phyloP scores from a whole-genome alignment of 2,329 filamentous ascomycete species.

The Aspergillus fructus region DNA sequence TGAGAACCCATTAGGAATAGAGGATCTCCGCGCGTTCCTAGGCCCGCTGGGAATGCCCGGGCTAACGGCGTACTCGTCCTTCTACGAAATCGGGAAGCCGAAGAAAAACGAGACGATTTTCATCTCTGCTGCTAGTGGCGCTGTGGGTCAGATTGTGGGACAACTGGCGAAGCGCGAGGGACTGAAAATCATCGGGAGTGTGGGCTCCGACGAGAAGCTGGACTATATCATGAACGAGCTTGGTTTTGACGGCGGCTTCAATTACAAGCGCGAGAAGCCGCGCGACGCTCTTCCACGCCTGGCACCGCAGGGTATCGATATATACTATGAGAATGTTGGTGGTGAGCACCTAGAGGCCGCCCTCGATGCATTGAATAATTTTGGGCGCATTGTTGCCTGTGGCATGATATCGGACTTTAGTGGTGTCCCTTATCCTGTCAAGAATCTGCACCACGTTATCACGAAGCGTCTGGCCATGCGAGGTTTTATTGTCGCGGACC shows the following conservation, averaged over 20 bases:
- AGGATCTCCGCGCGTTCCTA: slow-evolving; percentile 60
- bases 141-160: slow-evolving; percentile 79
- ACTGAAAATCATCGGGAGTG: slow-evolving; percentile 74
- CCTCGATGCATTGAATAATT: slow-evolving; percentile 61
- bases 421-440: slow-evolving; percentile 64
- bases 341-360: slow-evolving; percentile 72
- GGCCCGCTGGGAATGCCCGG: slow-evolving; percentile 78
- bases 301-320: slow-evolving; percentile 75
- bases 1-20: slow-evolving; percentile 62
- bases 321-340: slow-evolving; percentile 80
- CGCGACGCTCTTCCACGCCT: slow-evolving; percentile 66
- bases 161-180: slow-evolving; percentile 82
- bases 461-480: slow-evolving; percentile 65
- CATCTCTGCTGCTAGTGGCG: slow-evolving; percentile 75
- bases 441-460: slow-evolving; percentile 65
- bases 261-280: slow-evolving; percentile 82
- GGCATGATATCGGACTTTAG: slow-evolving; percentile 80
- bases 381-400: slow-evolving; percentile 65
- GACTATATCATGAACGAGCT: slow-evolving; percentile 70
- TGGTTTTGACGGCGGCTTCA: slow-evolving; percentile 72
- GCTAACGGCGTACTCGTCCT: slow-evolving; percentile 70
- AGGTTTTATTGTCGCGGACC: slow-evolving; percentile 72
- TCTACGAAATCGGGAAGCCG: slow-evolving; percentile 73
- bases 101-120: slow-evolving; percentile 80
- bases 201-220: slow-evolving; percentile 77